Base-by-base conservation (phyloP, 202 grass and related monocot species). In the Bolboschoenoplectus hybrid region DNA sequence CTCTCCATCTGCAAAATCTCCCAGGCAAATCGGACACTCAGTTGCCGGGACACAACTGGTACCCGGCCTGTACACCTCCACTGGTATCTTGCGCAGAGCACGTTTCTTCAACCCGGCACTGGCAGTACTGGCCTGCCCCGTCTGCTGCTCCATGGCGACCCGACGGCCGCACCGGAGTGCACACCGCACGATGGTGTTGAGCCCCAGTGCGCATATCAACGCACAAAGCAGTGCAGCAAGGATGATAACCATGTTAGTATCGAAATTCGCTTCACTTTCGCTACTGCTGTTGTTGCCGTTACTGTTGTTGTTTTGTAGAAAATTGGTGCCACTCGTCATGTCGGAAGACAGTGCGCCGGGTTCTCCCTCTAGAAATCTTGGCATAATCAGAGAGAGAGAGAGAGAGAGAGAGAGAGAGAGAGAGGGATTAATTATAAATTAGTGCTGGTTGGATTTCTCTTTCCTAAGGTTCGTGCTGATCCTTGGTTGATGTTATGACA, bases 11-110 rank as follows among this genome's bases (percentile, higher is more conserved):
- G 85, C 86, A 80, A 95, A 95, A 88, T 94, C 96, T 11, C 86
- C 87, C 0, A 98, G 86, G 79, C 91, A 98, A 84, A 95, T 98
- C 32, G 91, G 73, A 34, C 96, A 98, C 61, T 95, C 91, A 0
- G 79, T 83, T 41, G 71, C 89, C 0, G 66, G 55, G 4, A 55
- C 50, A 72, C 26, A 26, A 26, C 66, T 63, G 14, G 60, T 32
- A 39, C 63, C 72, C 5, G 79, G 35, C 0, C 89, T 73, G 62
- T 94, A 98, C 45, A 90, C 90, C 80, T 87, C 90, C 43, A 95
- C 87, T 1, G 93, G 91, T 45, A 98, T 91, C 70, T 49, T 86
- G 17, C 85, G 63, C n/a, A 98, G 87, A 47, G 87, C 86, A 45
- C 67, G 85, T 85, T 80, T 89, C 82, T 89, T 91, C 14, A 90